Evolutionary conservation across 164 flowering plant genomes (phyloP).

Genomic region (Vitis amurensis): DNA sequence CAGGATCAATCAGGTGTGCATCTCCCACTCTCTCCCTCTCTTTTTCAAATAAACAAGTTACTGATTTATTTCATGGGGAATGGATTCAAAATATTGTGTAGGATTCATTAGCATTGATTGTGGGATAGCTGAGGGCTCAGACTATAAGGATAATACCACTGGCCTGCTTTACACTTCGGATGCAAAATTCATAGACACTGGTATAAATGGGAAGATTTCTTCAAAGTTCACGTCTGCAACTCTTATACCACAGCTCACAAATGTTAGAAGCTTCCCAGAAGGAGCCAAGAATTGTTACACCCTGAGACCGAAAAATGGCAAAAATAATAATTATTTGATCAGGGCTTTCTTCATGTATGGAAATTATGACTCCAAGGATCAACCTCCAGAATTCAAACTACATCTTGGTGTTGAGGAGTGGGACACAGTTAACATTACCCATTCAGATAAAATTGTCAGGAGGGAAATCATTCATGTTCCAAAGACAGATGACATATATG

Average conservation of each 20-base stretch:
- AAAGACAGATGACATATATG: conserved; percentile 13
- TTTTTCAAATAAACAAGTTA: too few relatives aligned
- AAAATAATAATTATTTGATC: conserved; percentile 16
- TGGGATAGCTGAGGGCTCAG: conserved; percentile 9
- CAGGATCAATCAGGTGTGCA: too few relatives aligned
- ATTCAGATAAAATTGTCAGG: not conserved
- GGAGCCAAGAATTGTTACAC: conserved; percentile 27
- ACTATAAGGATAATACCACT: conserved; percentile 9
- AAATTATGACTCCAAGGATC: conserved; percentile 23
- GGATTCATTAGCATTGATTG: conserved; percentile 39
- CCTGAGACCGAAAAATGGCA: not conserved
- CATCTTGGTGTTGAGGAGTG: conserved; percentile 22
- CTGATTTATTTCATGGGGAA: too few relatives aligned
- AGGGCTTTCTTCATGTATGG: conserved; percentile 35
- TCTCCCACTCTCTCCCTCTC: too few relatives aligned
- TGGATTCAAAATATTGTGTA: not conserved
- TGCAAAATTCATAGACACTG: conserved; percentile 14
- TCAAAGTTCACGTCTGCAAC: too few relatives aligned
- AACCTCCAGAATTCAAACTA: conserved; percentile 23
- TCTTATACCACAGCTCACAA: not conserved
- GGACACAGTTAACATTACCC: conserved; percentile 6
- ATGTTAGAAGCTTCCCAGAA: conserved; percentile 24
- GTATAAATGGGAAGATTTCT: conserved; percentile 13
- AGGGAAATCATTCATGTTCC: conserved; percentile 32
- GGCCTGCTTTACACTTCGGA: conserved; percentile 22